Evolutionary conservation across 129 eudicot genomes (phyloP), one percentile per base, ranked within the genome.

Genomic region (Calendula officinalis): DNA sequence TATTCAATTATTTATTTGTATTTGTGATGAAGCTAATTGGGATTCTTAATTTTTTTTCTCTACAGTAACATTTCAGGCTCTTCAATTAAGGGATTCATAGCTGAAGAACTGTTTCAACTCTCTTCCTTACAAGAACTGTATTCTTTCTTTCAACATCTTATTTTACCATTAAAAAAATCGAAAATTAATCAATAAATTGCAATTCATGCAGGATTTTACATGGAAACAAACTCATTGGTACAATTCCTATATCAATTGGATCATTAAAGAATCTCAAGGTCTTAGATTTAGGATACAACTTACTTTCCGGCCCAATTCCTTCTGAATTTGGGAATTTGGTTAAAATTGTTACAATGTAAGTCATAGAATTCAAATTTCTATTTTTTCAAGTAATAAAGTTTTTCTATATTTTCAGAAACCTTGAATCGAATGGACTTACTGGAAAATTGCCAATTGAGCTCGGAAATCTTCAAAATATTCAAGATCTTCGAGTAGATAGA

Each of bases 301-400:
- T 78, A 69, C 78, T 94, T 61, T 72, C 99, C 27, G 99, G 99
- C 37, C 83, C 89, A 12, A 94, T 94, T 70, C 99, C 99, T 60
- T 77, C 79, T 43, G 87, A 85, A 74, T 66, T 94, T 9, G 92
- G 99, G 32, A 83, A 85, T 71, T 74, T 88, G 32, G 69, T 64
- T 27, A 79, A 75, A 79, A 45, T 94, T 12, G 42, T 56, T 66
- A 86, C 75, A 70, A 52, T 94, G 99, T 94, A 70, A 62, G 96
- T 81, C 49, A 5, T 51, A 9, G 3, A 48, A 17, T 46, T 65
- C 3, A 39, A 33, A 6, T 14, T 69, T 43, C 0, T n/a, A n/a
- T 38, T 5, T 2, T 48, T 45, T 35, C 15, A 63, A 32, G 27
- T 60, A 49, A 33, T 54, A 51, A 45, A 75, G 60, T 61, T 68